Evolutionary conservation across 441 rosid species (phyloP).

Genomic region (Populus hybrid): DNA sequence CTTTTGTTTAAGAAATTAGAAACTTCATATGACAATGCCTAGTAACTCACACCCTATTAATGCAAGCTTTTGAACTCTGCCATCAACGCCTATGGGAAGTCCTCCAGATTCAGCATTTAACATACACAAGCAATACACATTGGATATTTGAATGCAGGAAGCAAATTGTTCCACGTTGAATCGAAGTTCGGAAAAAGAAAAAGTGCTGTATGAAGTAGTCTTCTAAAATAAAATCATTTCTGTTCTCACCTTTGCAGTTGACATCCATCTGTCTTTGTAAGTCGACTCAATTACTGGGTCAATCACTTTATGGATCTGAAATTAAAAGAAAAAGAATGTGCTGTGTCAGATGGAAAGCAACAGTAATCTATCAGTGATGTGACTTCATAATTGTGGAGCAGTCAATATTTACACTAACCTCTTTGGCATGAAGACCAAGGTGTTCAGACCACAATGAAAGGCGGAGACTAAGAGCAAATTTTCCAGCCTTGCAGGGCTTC

Average conservation of each 20-base stretch:
- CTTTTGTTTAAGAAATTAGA: neutral
- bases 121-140: neutral
- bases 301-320: conserved; percentile 59
- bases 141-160: neutral
- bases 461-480: conserved; percentile 77
- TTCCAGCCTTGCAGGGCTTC: conserved; percentile 94
- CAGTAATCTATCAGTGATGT: neutral
- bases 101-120: neutral
- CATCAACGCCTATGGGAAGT: neutral
- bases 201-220: neutral
- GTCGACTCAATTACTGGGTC: conserved; percentile 89
- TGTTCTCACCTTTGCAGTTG: conserved; percentile 81
- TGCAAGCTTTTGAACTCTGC: neutral
- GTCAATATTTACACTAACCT: conserved; percentile 46
- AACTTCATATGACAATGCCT: neutral
- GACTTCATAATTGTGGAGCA: neutral
- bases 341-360: conserved; percentile 12
- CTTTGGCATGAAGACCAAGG: conserved; percentile 76
- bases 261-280: conserved; percentile 79
- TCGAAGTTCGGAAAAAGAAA: neutral
- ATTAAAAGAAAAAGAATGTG: conserved; percentile 6
- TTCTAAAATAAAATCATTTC: neutral
- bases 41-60: neutral
- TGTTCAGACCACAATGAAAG: conserved; percentile 96
- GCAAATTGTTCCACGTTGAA: neutral